Evolutionary conservation across 1,139 yeast genomes (phyloP), one percentile per base, ranked within the genome.

Genomic region (Yamadazyma friedrichii): DNA sequence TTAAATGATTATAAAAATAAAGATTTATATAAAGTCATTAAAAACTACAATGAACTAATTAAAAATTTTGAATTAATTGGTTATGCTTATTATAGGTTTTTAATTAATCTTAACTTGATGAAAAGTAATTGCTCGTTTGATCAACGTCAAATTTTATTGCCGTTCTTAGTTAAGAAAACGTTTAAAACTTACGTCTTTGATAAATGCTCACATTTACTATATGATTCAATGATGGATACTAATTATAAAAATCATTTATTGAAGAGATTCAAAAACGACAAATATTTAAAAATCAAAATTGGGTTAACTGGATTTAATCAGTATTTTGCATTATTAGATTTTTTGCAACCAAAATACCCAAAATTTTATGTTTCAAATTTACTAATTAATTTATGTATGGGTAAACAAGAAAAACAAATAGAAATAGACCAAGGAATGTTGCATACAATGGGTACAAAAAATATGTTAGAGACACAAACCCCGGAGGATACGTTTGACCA

Each of bases 251-350:
- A 38, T 3, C 12, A 5, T 16, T 15, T 41, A 13, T 20, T 34
- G n/a, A 25, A 38, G 4, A 30, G 40, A 9, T 29, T 48, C 22
- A 11, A 33, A 2, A 26, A 12, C 13, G 45, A 41, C 28, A 38
- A 26, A 25, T 47, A 43, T 28, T 11, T 42, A 11, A 31, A 42
- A 30, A 30, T 45, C 1, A 48, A 44, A 36, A 15, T 42, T 9
- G 49, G 51, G 11, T 35, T 39, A 24, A 33, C 42, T 1, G 49
- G 44, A 11, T 49, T 49, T 37, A 44, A 47, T 29, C 52, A 49
- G 31, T 22, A 36, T n/a, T 38, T 47, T 10, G 48, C 44, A 12
- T 33, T 40, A 17, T 15, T 44, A 6, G 36, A 28, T 12, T 32
- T 26, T 10, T 33, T 38, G 27, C 35, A 38, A 12, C 40, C 40